A percentile compares a stretch with the other conserved stretches of the same genome.
Evolutionary conservation across 2,329 filamentous ascomycete species (phyloP).

Genomic region (Lasiodiplodia hormozganensis): DNA sequence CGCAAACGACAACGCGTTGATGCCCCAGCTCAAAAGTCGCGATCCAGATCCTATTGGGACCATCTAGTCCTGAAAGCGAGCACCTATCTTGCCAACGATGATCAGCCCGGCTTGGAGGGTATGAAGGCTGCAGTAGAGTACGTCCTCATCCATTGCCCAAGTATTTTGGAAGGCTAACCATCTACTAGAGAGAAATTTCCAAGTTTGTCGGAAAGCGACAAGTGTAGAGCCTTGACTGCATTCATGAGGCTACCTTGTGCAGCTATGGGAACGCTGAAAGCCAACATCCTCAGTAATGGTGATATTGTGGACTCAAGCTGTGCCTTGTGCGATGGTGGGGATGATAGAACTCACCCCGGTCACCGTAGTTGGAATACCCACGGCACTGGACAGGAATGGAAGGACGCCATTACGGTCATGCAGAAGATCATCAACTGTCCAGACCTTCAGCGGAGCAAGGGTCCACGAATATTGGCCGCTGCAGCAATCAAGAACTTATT

Average conservation of each 20-base stretch:
- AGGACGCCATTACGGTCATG: constrained; percentile 31
- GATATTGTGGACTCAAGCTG: constrained; percentile 11
- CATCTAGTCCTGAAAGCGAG: neutral
- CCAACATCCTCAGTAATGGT: constrained; percentile 15
- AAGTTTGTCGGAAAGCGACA: neutral
- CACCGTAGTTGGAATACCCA: constrained; percentile 10
- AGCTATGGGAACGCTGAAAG: constrained; percentile 14
- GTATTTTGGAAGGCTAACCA: neutral
- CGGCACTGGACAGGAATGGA: constrained; percentile 40
- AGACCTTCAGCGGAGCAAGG: constrained; percentile 40
- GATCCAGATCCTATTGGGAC: constrained; percentile 1
- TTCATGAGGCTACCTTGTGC: constrained; percentile 27
- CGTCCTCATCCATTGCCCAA: neutral
- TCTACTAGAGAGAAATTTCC: neutral
- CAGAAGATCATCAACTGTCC: constrained; percentile 37
- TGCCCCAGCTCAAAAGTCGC: neutral
- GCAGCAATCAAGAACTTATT: constrained; percentile 72
- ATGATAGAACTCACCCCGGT: constrained; percentile 27
- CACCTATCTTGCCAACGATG: neutral
- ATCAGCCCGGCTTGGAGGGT: neutral
- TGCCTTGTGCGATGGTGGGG: constrained; percentile 10
- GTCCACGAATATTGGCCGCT: constrained; percentile 68
- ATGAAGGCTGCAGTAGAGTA: constrained; percentile 7
- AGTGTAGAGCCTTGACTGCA: constrained; percentile 3
- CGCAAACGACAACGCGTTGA: constrained; percentile 24